phyloP scores from a whole-genome alignment of 2,329 filamentous ascomycete genomes.

The Penicillium janthinellum region DNA sequence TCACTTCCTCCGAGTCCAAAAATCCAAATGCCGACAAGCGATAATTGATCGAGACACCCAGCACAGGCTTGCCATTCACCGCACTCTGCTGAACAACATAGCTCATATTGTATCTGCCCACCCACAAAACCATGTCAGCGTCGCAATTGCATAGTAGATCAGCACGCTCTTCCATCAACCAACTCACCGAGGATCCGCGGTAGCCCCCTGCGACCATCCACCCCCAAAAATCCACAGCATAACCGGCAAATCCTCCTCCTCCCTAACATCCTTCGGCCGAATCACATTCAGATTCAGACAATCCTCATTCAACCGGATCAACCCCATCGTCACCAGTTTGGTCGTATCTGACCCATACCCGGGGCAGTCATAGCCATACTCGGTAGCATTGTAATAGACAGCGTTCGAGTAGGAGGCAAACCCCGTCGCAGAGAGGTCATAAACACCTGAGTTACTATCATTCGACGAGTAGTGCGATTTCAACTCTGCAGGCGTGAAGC shows the following conservation, averaged over 20 bases:
- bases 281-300: slow-evolving; percentile 35
- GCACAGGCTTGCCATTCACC: slow-evolving; percentile 30
- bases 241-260: slow-evolving; percentile 26
- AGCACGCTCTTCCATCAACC: neutral
- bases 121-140: neutral
- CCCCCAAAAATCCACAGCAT: slow-evolving; percentile 38
- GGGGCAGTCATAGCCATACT: slow-evolving; percentile 36
- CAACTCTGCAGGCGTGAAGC: slow-evolving; percentile 29
- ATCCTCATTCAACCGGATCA: slow-evolving; percentile 28
- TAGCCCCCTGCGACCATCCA: slow-evolving; percentile 35
- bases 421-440: slow-evolving; percentile 1
- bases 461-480: slow-evolving; percentile 25
- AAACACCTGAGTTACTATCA: slow-evolving; percentile 26
- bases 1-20: slow-evolving; percentile 34
- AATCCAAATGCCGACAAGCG: slow-evolving; percentile 36
- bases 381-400: slow-evolving; percentile 31
- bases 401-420: neutral
- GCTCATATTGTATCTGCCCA: slow-evolving; percentile 35
- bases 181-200: slow-evolving; percentile 33
- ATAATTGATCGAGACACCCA: slow-evolving; percentile 37
- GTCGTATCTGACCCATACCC: slow-evolving; percentile 35
- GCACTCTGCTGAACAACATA: slow-evolving; percentile 34
- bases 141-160: neutral
- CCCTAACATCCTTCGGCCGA: slow-evolving; percentile 14
- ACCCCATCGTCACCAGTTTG: slow-evolving; percentile 23